Evolutionary conservation across 2,329 filamentous ascomycete species (phyloP), one percentile per base, ranked within the genome.

Genomic region (Diplodia seriata): DNA sequence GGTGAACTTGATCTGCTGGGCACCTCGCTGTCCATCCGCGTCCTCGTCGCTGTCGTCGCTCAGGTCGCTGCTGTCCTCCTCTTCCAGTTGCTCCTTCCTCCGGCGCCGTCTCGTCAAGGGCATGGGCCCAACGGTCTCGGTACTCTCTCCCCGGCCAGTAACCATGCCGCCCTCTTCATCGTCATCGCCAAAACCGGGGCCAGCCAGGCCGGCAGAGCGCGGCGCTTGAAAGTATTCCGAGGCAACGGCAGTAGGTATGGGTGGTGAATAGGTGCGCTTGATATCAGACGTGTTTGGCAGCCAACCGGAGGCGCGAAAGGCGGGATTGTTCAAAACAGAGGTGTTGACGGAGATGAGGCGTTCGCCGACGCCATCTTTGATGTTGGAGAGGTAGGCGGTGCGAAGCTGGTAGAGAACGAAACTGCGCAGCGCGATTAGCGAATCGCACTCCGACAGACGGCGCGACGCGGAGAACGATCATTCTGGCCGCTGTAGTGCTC

Each of bases 1-100:
- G 59, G 91, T 89, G 79, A 99, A 99, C 76, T 94, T 94, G 77
- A 98, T 97, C 77, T 96, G 92, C 76, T 96, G 92, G 2, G 91
- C 90, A 54, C 91, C 91, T 75, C 69, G 74, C 63, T 79, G 78
- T 4, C 69, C 74, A 29, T 92, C 90, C 1, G 86, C 84, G 64
- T 93, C 91, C 29, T 94, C 91, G 62, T 95, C 92, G 73, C 91
- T 94, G 72, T 94, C 91, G 73, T 95, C 92, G 76, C 90, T 93
- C 66, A 94, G 81, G 73, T 94, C 92, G 74, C 91, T 94, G 78
- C 92, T 95, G 75, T 94, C 92, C 68, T 93, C 91, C 74, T 95
- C 92, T 72, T 93, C 91, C 81, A 92, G 87, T 77, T 92, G 90
- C 78, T 94, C 90, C 69, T 90, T 86, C 65, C 87, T 79, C 53